phyloP scores from a whole-genome alignment of 1,284 basidiomycete species.

The Caloboletus firmus region DNA sequence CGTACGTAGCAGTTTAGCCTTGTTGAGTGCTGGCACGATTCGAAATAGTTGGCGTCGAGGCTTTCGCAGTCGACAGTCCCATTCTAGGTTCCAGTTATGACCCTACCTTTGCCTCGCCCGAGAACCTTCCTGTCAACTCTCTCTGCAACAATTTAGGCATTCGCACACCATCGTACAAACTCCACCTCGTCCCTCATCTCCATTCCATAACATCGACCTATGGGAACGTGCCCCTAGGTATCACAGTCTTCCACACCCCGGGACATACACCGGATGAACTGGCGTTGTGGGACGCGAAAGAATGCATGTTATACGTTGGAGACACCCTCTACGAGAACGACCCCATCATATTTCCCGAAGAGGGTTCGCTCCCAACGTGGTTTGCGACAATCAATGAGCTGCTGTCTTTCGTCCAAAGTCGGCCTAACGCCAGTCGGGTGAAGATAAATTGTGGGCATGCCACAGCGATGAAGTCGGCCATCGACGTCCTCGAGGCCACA shows the following conservation, averaged over 20 bases:
- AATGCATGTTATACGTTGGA: constrained; percentile 54
- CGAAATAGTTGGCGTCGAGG: constrained; percentile 46
- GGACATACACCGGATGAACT: constrained; percentile 59
- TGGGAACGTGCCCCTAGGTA: constrained; percentile 27
- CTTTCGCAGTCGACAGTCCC: constrained; percentile 47
- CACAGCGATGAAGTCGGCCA: constrained; percentile 44
- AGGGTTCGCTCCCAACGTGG: constrained; percentile 52
- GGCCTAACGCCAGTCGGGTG: constrained; percentile 31
- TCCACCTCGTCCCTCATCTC: constrained; percentile 45
- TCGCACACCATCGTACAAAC: constrained; percentile 44
- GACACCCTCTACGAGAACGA: constrained; percentile 56
- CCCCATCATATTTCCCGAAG: constrained; percentile 52
- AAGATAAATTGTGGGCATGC: constrained; percentile 50
- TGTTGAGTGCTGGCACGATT: background rate
- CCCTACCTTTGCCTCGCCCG: constrained; percentile 44
- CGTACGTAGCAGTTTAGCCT: constrained; percentile 35
- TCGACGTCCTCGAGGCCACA: constrained; percentile 43
- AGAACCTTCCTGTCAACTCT: constrained; percentile 43
- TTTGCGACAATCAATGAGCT: constrained; percentile 44
- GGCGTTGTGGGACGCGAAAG: constrained; percentile 48
- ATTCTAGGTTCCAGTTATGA: constrained; percentile 48
- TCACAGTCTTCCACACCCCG: constrained; percentile 52
- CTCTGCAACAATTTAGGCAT: constrained; percentile 46
- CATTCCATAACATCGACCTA: constrained; percentile 27
- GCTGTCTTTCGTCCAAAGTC: constrained; percentile 39